phyloP scores from a whole-genome alignment of 2,329 filamentous ascomycete genomes.

The Aspergillus flavus region DNA sequence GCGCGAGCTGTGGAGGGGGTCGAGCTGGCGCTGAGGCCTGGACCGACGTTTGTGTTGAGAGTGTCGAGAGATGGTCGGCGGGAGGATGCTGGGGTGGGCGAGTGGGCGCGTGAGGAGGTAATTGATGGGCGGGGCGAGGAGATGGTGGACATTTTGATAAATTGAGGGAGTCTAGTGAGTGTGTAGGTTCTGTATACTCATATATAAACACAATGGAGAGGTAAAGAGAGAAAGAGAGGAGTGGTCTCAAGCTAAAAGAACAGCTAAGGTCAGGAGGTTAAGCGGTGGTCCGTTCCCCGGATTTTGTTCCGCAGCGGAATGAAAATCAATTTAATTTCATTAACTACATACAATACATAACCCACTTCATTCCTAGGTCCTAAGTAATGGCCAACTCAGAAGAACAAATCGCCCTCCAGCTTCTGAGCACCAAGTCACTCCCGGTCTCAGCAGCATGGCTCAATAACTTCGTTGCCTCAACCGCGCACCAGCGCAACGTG shows the following conservation, averaged over 20 bases:
- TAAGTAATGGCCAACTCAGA: constrained; percentile 29
- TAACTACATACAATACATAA: background rate
- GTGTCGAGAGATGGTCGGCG: constrained; percentile 72
- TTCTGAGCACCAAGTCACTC: constrained; percentile 57
- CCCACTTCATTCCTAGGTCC: background rate
- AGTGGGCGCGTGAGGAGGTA: constrained; percentile 57
- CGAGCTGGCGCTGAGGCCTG: constrained; percentile 47
- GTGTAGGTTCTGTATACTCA: background rate
- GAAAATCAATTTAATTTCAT: background rate
- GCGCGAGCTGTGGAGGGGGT: constrained; percentile 45
- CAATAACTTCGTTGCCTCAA: constrained; percentile 59
- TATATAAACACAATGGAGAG: background rate
- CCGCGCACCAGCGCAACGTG: constrained; percentile 54
- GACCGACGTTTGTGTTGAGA: constrained; percentile 58
- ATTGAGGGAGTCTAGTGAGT: background rate
- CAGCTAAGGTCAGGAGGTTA: constrained; percentile 13
- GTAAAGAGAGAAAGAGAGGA: background rate
- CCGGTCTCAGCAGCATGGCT: constrained; percentile 65
- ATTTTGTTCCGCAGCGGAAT: constrained; percentile 7
- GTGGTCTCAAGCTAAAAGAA: background rate
- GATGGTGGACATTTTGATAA: constrained; percentile 57
- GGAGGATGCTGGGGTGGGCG: constrained; percentile 71
- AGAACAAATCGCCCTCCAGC: constrained; percentile 54
- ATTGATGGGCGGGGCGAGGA: constrained; percentile 62
- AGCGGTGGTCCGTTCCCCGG: constrained; percentile 32